Base-by-base conservation (phyloP, 2,329 filamentous ascomycete genomes). In the Pyrenophora seminiperda region DNA sequence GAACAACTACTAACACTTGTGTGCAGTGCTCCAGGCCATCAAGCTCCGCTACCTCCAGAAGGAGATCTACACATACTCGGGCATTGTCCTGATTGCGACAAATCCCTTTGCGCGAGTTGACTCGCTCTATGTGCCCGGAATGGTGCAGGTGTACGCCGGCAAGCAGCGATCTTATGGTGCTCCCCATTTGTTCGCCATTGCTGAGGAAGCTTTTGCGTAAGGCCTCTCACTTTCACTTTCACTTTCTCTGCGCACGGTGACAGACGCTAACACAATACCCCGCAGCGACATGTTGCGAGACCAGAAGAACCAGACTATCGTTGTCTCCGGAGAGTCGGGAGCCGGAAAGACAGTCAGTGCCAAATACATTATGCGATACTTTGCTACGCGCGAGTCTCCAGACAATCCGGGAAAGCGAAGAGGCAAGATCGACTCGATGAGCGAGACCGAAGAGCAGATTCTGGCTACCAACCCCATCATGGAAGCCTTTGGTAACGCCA, bases 341-440 rank as follows among this genome's bases (percentile, higher is more conserved):
- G 94, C 94, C 58, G 94, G 94, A 70, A 99, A 99, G 80, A 99
- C 94, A 4, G 94, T 99, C 73, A 97, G 93, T 76, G 94, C 94
- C 66, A 99, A 99, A 79, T 97, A 99, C 77, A 97, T 99, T 73
- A 99, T 99, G 94, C 86, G 94, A 68, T 99, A 99, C 79, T 99
- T 99, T 76, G 94, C 94, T 56, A 99, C 94, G 34, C 87, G 94
- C 83, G 94, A 97, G 76, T 88, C 92, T 6, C 91, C 94, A 47
- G 91, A 95, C 66, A 90, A 92, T 72, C 88, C 91, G 13, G 87
- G 88, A 40, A 87, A 85, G 58, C 86, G 89, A 65, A 94, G 90
- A 75, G 90, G 90, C 54, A 79, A 85, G 65, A 77, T 78, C 31
- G 85, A 87, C 66, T 88, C 87, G 58, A 97, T 97, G 87, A 97